Conservation (phyloP, 768 basidiomycete genomes). For the Saitozyma sp. region DNA sequence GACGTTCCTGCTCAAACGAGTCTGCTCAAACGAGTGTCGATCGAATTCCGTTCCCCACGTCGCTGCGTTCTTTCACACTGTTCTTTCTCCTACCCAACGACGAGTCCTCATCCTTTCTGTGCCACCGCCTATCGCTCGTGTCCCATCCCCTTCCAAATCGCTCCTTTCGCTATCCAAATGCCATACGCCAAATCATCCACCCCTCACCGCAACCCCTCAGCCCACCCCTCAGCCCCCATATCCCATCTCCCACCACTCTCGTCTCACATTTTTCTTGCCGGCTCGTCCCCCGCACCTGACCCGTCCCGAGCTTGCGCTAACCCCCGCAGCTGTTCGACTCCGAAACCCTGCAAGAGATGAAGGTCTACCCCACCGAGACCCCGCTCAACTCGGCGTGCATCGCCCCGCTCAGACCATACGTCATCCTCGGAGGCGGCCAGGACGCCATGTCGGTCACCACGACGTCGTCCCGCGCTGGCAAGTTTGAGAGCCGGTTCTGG, state of each 20-base stretch:
- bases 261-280: neutral
- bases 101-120: too few relatives aligned
- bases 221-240: neutral
- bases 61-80: too few relatives aligned
- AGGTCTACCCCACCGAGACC: slow-evolving; percentile 89
- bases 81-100: too few relatives aligned
- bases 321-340: slow-evolving; percentile 55
- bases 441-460: slow-evolving; percentile 98
- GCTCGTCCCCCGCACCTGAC: neutral
- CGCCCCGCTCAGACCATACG: slow-evolving; percentile 78
- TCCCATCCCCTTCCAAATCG: too few relatives aligned
- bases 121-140: too few relatives aligned
- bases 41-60: too few relatives aligned
- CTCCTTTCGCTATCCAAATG: too few relatives aligned
- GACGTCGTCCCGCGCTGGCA: slow-evolving; percentile 87
- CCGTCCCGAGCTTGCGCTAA: slow-evolving; percentile 3
- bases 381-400: slow-evolving; percentile 92
- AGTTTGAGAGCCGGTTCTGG: slow-evolving; percentile 98
- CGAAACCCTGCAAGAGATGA: slow-evolving; percentile 82
- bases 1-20: neutral
- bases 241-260: neutral
- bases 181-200: too few relatives aligned
- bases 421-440: slow-evolving; percentile 93
- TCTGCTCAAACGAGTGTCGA: neutral
- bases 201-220: too few relatives aligned